phyloP scores from a whole-genome alignment of 2,329 filamentous ascomycete genomes.

The Lecanosticta acicola region DNA sequence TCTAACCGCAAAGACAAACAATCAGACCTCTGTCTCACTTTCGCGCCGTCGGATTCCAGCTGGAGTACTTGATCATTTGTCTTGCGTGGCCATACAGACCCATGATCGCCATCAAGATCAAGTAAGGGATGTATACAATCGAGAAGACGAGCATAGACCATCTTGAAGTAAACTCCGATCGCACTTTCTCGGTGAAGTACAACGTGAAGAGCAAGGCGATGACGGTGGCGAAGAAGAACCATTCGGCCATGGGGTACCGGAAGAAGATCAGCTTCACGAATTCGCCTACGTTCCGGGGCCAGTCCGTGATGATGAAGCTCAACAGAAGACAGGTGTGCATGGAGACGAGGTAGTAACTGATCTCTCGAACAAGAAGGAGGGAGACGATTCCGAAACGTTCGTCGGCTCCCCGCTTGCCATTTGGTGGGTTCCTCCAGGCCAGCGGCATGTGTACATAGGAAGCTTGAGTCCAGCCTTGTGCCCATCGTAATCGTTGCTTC shows the following conservation, averaged over 20 bases:
- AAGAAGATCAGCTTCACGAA: constrained; percentile 44
- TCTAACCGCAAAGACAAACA: too few species aligned
- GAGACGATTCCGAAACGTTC: constrained; percentile 43
- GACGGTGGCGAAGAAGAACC: constrained; percentile 38
- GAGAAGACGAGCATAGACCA: constrained; percentile 41
- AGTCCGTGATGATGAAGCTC: constrained; percentile 43
- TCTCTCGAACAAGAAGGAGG: constrained; percentile 42
- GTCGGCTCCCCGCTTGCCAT: constrained; percentile 32
- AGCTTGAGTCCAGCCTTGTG: constrained; percentile 49
- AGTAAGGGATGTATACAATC: constrained; percentile 40
- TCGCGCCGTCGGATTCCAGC: constrained; percentile 46
- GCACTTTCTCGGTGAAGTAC: constrained; percentile 43
- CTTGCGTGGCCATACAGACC: constrained; percentile 45
- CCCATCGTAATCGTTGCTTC: constrained; percentile 49
- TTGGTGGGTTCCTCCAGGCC: constrained; percentile 38
- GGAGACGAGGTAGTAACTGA: constrained; percentile 46
- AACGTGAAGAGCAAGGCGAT: constrained; percentile 42
- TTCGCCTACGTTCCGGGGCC: constrained; percentile 35
- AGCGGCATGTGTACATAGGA: constrained; percentile 40
- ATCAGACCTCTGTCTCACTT: too few species aligned
- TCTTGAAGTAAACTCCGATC: constrained; percentile 42
- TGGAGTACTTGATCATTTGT: constrained; percentile 42
- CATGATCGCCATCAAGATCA: constrained; percentile 42
- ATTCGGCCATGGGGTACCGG: constrained; percentile 44
- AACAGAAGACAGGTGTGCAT: constrained; percentile 45